Conservation (phyloP, 495 filamentous ascomycete genomes). For the Lophiotrema nucula region DNA sequence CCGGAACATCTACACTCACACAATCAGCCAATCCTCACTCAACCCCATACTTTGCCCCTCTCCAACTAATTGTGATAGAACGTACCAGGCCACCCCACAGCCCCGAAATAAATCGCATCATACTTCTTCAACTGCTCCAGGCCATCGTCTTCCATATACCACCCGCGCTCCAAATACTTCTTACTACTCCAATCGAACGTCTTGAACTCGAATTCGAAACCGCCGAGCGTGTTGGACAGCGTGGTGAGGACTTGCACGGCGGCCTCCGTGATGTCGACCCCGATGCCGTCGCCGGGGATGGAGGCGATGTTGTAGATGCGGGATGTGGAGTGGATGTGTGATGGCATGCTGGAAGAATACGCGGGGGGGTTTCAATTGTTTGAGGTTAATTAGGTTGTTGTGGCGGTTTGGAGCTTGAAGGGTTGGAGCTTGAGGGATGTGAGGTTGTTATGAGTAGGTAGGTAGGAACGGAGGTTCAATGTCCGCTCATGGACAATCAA, state of each 20-base stretch:
- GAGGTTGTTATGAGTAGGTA: too few species aligned
- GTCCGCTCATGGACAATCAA: too few species aligned
- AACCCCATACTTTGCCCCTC: constrained; percentile 2
- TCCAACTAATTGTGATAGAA: neutral
- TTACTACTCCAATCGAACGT: constrained; percentile 43
- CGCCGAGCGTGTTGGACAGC: constrained; percentile 35
- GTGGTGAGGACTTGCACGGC: constrained; percentile 39
- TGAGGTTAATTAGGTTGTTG: too few species aligned
- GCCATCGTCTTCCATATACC: constrained; percentile 42
- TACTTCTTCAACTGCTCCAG: constrained; percentile 40
- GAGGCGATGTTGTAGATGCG: constrained; percentile 42
- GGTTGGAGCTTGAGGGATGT: too few species aligned
- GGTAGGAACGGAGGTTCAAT: too few species aligned
- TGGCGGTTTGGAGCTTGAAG: too few species aligned
- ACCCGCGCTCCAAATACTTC: constrained; percentile 38
- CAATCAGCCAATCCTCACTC: neutral
- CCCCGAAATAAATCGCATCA: constrained; percentile 46
- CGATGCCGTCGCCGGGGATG: constrained; percentile 47
- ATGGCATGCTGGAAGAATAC: constrained; percentile 18
- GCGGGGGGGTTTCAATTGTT: too few species aligned
- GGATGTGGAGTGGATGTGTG: constrained; percentile 8
- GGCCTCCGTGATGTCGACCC: constrained; percentile 43
- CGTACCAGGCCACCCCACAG: constrained; percentile 42
- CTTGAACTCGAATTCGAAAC: constrained; percentile 40
- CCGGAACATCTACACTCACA: constrained; percentile 33